A percentile compares a stretch with the other conserved stretches of the same genome.
These are phyloP conservation scores for Termitomyces sp. DNA, from an alignment of 768 basidiomycete species.

Conservation along the genomic window DNA sequence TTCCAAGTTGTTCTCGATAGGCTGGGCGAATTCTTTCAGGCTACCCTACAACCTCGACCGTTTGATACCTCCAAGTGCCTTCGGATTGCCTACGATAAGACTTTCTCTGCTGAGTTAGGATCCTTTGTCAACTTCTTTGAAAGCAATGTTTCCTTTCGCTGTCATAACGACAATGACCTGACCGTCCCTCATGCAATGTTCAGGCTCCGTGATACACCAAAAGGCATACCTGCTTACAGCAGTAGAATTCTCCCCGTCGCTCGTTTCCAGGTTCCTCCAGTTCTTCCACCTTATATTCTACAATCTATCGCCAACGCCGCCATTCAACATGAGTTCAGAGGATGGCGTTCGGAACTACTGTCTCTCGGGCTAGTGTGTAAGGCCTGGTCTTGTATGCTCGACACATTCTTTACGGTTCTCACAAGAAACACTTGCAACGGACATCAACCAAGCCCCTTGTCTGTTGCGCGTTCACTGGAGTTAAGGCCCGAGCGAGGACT, in stretches of 20 bases:
- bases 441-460: neutral
- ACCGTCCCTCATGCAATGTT: neutral
- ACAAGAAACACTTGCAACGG: neutral
- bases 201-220: neutral
- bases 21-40: neutral
- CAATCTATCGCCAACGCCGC: neutral
- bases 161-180: neutral
- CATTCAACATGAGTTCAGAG: neutral
- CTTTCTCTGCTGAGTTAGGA: neutral
- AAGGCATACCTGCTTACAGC: neutral
- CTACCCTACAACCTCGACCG: neutral
- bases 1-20: slow-evolving; percentile 1
- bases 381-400: slow-evolving; percentile 9
- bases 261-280: neutral
- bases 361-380: slow-evolving; percentile 9
- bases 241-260: neutral
- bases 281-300: neutral
- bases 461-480: slow-evolving; percentile 3
- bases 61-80: neutral
- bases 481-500: slow-evolving; percentile 7
- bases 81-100: neutral
- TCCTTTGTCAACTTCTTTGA: slow-evolving; percentile 1
- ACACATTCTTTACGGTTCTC: slow-evolving; percentile 6
- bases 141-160: neutral
- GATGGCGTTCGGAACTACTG: slow-evolving; percentile 6